Evolutionary conservation across 306 rosid species (phyloP), one percentile per base, ranked within the genome.

Genomic region (Quercus aquifolioides): DNA sequence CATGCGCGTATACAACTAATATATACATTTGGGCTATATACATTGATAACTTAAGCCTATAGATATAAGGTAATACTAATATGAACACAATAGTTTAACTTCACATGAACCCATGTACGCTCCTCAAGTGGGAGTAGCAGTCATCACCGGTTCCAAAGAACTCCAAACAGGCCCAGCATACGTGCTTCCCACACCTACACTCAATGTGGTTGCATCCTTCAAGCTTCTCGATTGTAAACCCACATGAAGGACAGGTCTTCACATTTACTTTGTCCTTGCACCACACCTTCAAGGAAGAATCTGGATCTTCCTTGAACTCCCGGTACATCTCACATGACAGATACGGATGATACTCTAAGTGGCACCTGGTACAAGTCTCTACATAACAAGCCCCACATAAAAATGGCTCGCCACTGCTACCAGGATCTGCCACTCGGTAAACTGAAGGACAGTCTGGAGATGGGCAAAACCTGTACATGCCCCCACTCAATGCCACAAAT

Each of bases 201-300:
- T 87, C 94, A 19, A 96, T 56, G 60, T 93, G 99, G 84, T 96
- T 93, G 91, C 99, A 96, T 49, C 99, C 99, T 10, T 93, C 98
- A 1, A 78, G 56, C 88, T 96, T 96, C 89, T 96, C 97, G 46
- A 96, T 91, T 20, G 89, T 82, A 75, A 77, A 87, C 33, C 92
- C 87, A 74, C 99, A 96, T 1, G 64, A 82, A 0, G 87, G 82
- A 82, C 99, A 96, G 84, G 79, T 74, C 91, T 93, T 96, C 19
- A 93, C 99, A 38, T 93, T 83, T 43, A 85, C 96, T 83, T 86
- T 91, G 31, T 90, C 99, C 46, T 69, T 93, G 81, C 93, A 78
- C 99, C 99, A 96, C 70, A 88, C 90, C 72, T 72, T 81, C 81
- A 96, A 82, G 10, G 99, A 93, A n/a, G 81, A 81, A 77, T 95